These are phyloP conservation scores for Trichoderma breve DNA, from an alignment of 2,329 filamentous ascomycete genomes.

Conservation along the genomic window DNA sequence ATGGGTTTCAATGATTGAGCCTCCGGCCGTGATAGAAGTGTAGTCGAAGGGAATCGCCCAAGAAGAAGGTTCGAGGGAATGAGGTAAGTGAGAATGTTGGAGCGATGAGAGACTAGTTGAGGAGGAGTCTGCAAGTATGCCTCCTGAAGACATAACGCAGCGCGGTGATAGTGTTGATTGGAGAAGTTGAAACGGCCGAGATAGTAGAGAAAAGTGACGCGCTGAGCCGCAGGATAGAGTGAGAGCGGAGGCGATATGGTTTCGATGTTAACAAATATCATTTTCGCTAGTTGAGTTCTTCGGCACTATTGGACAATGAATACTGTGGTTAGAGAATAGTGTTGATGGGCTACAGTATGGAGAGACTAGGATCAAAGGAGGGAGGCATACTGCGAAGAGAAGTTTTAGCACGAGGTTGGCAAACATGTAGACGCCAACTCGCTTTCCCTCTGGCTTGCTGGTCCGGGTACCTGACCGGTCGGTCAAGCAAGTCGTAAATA, in stretches of 20 bases:
- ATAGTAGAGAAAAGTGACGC: conserved; percentile 92
- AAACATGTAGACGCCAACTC: conserved; percentile 84
- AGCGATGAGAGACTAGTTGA: conserved; percentile 68
- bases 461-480: conserved; percentile 69
- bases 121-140: conserved; percentile 71
- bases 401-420: conserved; percentile 88
- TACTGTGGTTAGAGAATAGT: background rate
- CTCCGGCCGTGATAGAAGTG: conserved; percentile 66
- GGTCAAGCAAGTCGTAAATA: conserved; percentile 85
- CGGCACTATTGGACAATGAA: conserved; percentile 57
- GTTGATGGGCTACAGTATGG: background rate
- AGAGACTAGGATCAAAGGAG: background rate
- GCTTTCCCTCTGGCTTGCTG: conserved; percentile 76
- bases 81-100: conserved; percentile 78
- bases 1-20: conserved; percentile 55
- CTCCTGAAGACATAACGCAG: conserved; percentile 70
- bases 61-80: conserved; percentile 80
- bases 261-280: conserved; percentile 85
- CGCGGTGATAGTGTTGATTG: conserved; percentile 77
- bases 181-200: conserved; percentile 87
- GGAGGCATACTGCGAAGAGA: conserved; percentile 66
- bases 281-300: conserved; percentile 78
- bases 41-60: conserved; percentile 72
- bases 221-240: conserved; percentile 79
- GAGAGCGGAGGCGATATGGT: conserved; percentile 77